A percentile compares a stretch with the other conserved stretches of the same genome.
phyloP scores from a whole-genome alignment of 139 green algal genomes.

The Chlorella sp. region DNA sequence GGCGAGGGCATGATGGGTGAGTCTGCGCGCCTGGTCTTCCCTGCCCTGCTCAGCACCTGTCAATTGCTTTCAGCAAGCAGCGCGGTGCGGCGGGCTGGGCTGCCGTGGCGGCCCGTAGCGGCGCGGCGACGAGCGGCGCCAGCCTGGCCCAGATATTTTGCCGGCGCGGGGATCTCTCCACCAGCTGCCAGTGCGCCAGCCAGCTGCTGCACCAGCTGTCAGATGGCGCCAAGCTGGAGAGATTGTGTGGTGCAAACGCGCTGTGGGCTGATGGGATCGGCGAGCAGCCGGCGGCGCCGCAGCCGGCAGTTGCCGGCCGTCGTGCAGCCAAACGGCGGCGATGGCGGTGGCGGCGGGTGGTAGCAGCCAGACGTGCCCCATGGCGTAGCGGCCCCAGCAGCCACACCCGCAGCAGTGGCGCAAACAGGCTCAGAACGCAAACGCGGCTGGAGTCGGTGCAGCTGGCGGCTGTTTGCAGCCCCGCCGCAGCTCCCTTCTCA shows the following conservation, averaged over 20 bases:
- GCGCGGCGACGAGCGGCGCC: background rate
- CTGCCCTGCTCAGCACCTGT: background rate
- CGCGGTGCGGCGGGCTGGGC: background rate
- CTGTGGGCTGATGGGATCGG: no score
- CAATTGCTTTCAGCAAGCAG: background rate
- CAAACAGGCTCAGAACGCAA: background rate
- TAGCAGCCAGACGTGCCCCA: no score
- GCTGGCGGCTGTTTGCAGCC: no score
- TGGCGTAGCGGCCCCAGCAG: background rate
- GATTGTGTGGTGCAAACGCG: background rate
- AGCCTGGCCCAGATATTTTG: constrained; percentile 13
- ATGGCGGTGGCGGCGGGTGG: background rate
- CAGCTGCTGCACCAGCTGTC: background rate
- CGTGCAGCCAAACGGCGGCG: background rate
- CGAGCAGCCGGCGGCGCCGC: no score
- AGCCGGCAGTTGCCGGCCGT: background rate
- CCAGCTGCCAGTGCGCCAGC: no score
- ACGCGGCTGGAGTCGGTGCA: background rate
- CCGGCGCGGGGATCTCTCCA: background rate
- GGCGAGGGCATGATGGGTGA: constrained; percentile 57
- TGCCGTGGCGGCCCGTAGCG: background rate
- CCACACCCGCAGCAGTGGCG: background rate
- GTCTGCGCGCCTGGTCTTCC: background rate
- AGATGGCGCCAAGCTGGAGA: background rate
- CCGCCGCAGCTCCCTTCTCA: no score